Conservation (phyloP, 495 filamentous ascomycete genomes). For the Aspergillus bertholletiae region DNA sequence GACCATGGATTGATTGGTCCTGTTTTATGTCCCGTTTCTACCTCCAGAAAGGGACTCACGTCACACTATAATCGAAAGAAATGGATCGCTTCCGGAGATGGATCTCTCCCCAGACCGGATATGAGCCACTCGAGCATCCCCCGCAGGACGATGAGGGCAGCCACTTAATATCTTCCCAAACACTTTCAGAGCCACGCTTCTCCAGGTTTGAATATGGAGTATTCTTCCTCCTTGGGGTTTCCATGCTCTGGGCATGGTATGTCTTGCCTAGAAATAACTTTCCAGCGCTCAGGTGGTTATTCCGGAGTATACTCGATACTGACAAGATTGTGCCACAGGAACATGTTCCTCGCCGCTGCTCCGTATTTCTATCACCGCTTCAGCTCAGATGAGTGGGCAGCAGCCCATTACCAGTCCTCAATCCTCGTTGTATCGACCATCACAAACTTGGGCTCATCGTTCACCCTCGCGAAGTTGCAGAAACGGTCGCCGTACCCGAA, state of each 20-base stretch:
- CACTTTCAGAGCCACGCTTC: slow-evolving; percentile 41
- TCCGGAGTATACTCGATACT: neutral
- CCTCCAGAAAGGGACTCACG: neutral
- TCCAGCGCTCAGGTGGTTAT: neutral
- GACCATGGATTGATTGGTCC: slow-evolving; percentile 10
- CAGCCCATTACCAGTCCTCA: slow-evolving; percentile 77
- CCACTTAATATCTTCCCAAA: neutral
- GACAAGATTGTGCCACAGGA: slow-evolving; percentile 52
- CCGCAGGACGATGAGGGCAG: slow-evolving; percentile 28
- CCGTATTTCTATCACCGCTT: slow-evolving; percentile 92
- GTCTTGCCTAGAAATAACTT: slow-evolving; percentile 17
- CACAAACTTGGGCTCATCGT: slow-evolving; percentile 70
- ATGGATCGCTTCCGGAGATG: slow-evolving; percentile 50
- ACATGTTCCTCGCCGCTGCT: slow-evolving; percentile 96
- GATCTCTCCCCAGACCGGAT: slow-evolving; percentile 46
- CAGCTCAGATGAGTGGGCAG: slow-evolving; percentile 61
- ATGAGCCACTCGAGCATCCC: slow-evolving; percentile 54
- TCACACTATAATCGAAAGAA: neutral
- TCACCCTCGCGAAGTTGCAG: slow-evolving; percentile 76
- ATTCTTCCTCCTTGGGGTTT: slow-evolving; percentile 81
- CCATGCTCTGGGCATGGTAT: slow-evolving; percentile 98
- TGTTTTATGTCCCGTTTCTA: neutral
- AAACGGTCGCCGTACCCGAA: slow-evolving; percentile 75
- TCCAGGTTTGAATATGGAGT: slow-evolving; percentile 79
- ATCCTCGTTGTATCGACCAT: slow-evolving; percentile 83